Evolutionary conservation across 163 green algal genomes (phyloP).

Genomic region (Scenedesmus sp.): DNA sequence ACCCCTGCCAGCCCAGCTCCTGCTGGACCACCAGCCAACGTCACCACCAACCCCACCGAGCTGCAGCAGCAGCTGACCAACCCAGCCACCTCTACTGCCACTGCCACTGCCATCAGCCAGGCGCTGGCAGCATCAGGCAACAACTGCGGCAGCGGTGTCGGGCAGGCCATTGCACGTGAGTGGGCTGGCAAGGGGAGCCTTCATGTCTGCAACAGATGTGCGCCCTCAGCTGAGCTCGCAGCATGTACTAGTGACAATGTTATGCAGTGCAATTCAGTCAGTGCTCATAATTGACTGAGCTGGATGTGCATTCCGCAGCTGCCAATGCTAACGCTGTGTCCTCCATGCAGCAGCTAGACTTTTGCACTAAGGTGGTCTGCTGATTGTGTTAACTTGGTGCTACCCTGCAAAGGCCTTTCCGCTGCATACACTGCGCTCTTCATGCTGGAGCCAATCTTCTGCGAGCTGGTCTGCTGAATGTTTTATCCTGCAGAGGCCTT

Average conservation of each 20-base stretch:
- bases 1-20: background rate
- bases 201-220: no score
- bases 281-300: no score
- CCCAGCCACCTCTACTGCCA: background rate
- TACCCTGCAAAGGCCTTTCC: no score
- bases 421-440: no score
- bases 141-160: background rate
- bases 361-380: no score
- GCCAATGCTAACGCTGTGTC: no score
- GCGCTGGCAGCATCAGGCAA: background rate
- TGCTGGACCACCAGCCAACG: background rate
- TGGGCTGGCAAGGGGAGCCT: background rate
- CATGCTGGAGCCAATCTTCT: background rate
- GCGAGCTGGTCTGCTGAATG: background rate
- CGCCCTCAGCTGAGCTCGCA: no score
- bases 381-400: no score
- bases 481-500: conserved; percentile 23
- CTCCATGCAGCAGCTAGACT: no score
- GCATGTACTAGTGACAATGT: no score
- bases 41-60: background rate
- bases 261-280: no score
- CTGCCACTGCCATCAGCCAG: background rate
- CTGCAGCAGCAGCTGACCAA: background rate
- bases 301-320: no score
- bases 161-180: background rate